These are phyloP conservation scores for Knufia petricola DNA, from an alignment of 2,329 filamentous ascomycete species.

Conservation along the genomic window DNA sequence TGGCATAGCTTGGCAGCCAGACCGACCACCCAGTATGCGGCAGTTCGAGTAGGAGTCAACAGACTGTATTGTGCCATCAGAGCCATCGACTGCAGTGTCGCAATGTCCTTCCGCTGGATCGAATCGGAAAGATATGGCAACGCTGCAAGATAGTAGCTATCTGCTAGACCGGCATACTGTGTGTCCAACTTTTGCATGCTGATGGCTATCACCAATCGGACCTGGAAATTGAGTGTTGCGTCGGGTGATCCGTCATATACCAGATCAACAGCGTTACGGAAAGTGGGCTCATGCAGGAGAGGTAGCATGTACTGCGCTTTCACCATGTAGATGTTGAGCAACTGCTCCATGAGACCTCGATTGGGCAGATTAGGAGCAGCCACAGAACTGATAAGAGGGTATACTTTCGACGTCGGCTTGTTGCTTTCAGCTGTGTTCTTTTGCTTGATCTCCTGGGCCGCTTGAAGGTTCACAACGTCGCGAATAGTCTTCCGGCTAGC, in stretches of 20 bases:
- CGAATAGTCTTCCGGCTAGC: constrained; percentile 85
- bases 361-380: constrained; percentile 68
- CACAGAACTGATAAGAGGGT: constrained; percentile 78
- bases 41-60: constrained; percentile 80
- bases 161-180: constrained; percentile 83
- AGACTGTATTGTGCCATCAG: constrained; percentile 87
- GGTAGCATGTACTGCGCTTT: constrained; percentile 88
- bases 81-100: constrained; percentile 79
- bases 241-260: constrained; percentile 70
- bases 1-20: constrained; percentile 81
- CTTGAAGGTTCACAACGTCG: constrained; percentile 73
- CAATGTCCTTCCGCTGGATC: constrained; percentile 78
- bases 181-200: constrained; percentile 86
- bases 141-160: constrained; percentile 88
- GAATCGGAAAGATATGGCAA: constrained; percentile 75
- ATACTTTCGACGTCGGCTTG: constrained; percentile 66
- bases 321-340: constrained; percentile 76
- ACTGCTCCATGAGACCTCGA: constrained; percentile 61
- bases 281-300: constrained; percentile 71
- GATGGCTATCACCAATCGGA: constrained; percentile 88
- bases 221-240: constrained; percentile 75
- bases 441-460: constrained; percentile 58
- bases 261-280: constrained; percentile 65
- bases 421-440: constrained; percentile 56
- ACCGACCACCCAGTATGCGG: constrained; percentile 87